Evolutionary conservation across 1,284 basidiomycete species (phyloP), one percentile per base, ranked within the genome.

Genomic region (Irpex sp.): DNA sequence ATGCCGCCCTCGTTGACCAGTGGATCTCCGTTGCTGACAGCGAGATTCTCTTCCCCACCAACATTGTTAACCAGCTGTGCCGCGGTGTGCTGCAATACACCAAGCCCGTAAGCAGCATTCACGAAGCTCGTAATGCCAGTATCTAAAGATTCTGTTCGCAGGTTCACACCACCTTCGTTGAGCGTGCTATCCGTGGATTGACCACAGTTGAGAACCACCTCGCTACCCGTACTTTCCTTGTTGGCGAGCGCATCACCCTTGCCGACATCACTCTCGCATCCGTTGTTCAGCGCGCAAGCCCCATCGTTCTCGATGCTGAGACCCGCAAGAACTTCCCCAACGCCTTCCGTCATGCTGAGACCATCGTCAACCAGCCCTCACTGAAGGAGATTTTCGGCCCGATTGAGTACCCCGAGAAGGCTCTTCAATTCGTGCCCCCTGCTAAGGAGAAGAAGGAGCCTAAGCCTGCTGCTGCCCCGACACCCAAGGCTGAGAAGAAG

Each of bases 221-320:
- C 72, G 76, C 84, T 64, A 82, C 85, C 66, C 87, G 86, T 73
- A 99, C 97, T 61, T 98, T 90, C 87, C 85, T 98, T 71, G 95
- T 96, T 62, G 91, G 90, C 72, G 94, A 98, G 77, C 93, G 96
- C 71, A 89, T 98, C 82, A 94, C 96, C 65, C 84, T 97, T 60
- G 97, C 96, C 68, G 97, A 99, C 74, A 78, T 98, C 77, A 78
- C 80, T 70, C 69, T 94, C 68, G 93, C 90, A 52, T 76, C 82
- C 51, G 69, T 82, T 71, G 74, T 94, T 68, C 80, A 80, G 68
- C 80, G 79, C 68, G 79, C 81, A 5, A 79, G 84, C 66, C 59
- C 66, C 5, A 61, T 81, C 69, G 83, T 85, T 67, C 69, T 94
- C 68, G 94, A 93, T 71, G 85, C 88, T 8, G 69, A 83, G 55